phyloP scores from a whole-genome alignment of 371 early-diverging fungal genomes.

The Mucor circinelloides region DNA sequence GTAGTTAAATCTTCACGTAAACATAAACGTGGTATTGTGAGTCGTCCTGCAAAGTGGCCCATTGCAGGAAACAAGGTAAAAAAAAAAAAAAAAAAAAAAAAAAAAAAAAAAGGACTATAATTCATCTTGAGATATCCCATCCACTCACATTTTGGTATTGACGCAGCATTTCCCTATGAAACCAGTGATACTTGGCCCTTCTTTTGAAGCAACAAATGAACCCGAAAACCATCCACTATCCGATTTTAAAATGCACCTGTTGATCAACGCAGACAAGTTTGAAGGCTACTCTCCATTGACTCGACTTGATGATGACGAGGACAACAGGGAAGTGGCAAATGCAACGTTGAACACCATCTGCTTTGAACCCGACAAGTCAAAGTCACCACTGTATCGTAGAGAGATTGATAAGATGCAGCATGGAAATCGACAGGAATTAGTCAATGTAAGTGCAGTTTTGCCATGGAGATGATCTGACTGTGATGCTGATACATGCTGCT shows the following conservation, averaged over 20 bases:
- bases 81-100: no score
- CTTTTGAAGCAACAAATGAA: constrained; percentile 8
- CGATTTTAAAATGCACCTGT: constrained; percentile 15
- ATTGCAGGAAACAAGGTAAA: constrained; percentile 13
- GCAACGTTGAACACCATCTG: not conserved
- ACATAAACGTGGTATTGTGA: not conserved
- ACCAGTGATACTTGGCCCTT: constrained; percentile 18
- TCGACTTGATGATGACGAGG: not conserved
- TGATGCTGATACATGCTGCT: not conserved
- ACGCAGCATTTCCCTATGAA: constrained; percentile 21
- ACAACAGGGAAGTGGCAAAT: not conserved
- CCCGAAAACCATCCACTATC: constrained; percentile 17
- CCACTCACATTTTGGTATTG: not conserved
- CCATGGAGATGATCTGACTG: no score
- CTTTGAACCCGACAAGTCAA: not conserved
- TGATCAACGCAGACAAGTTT: not conserved
- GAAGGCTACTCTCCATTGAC: constrained; percentile 10
- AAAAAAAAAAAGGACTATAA: no score
- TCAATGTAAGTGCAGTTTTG: not conserved
- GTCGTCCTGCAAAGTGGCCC: constrained; percentile 25
- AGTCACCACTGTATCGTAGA: constrained; percentile 2
- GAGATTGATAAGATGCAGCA: constrained; percentile 4
- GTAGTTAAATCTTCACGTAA: not conserved
- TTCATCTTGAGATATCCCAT: not conserved
- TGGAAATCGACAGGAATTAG: not conserved